Base-by-base conservation (phyloP, 2,329 filamentous ascomycete species). In the Lasiodiplodia theobromae region DNA sequence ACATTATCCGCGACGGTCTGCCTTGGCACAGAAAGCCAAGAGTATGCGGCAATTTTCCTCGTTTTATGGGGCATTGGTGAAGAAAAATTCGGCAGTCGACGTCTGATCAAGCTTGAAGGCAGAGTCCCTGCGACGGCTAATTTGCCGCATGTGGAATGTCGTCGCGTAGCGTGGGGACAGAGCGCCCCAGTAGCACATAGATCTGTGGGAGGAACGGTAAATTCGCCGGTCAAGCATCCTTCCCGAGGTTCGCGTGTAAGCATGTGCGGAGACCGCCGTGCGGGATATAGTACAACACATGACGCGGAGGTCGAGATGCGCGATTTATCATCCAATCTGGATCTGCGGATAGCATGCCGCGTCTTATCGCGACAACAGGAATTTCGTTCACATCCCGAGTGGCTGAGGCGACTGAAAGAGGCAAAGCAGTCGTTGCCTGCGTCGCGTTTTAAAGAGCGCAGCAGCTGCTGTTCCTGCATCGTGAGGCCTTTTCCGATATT, bases 241-340 rank as follows among this genome's bases (percentile, higher is more conserved):
- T 44, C 40, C 40, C 40, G 40, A 7, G 40, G 16, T 44, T 16
- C 16, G 40, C 16, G 14, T 18, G 16, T 8, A 44, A 44, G 40
- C 40, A 44, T n/a, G 40, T 44, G 40, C 40, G 40, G 40, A 16
- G 40, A 18, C 16, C 7, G 40, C 40, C 40, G 40, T 44, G 40
- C 40, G 40, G 40, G 40, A 44, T 44, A 44, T 44, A 44, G 16
- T 44, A 37, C 53, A 38, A 16, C 34, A 37, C 53, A 57, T 57
- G 31, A 57, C 31, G 53, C n/a, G 52, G 52, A 31, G 52, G 12
- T 23, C 21, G 11, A 10, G 23, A 14, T 62, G 57, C 57, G 57
- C 37, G 37, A 62, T 62, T 62, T 62, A 47, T 28, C 57, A n/a
- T 62, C 57, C 57, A 62, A 62, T 62, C 57, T 49, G 57, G 23